Evolutionary conservation across 345 rosid genomes (phyloP).

Genomic region (Gossypium anomalum): DNA sequence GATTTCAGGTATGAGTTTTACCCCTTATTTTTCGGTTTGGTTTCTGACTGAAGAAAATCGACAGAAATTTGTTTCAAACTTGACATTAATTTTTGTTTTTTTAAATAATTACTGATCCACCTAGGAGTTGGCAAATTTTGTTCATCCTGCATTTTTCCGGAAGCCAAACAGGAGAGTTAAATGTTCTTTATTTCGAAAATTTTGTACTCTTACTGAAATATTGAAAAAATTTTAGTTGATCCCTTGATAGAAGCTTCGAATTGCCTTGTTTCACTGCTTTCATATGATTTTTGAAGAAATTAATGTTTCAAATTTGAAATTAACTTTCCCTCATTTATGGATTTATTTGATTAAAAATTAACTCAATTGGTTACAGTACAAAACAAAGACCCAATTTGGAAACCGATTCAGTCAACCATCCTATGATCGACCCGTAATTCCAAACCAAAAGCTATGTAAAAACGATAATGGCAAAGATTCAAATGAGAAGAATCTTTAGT

Average conservation of each 20-base stretch:
- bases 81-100: not conserved
- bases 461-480: no score
- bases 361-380: no score
- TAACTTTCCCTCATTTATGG: not conserved
- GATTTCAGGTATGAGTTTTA: no score
- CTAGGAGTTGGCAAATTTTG: not conserved
- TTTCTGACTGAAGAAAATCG: not conserved
- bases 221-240: not conserved
- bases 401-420: no score
- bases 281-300: not conserved
- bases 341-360: no score
- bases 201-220: not conserved
- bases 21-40: not conserved
- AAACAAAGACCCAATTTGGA: no score
- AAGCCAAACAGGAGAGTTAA: not conserved
- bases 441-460: no score
- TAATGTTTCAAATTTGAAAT: not conserved
- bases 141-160: not conserved
- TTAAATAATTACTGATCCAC: not conserved
- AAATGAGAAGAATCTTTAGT: no score
- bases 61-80: not conserved
- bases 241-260: no score
- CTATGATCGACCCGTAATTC: no score
- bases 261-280: not conserved
- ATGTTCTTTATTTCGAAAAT: not conserved